These are phyloP conservation scores for Zangia roseola DNA, from an alignment of 768 basidiomycete species.

Conservation along the genomic window DNA sequence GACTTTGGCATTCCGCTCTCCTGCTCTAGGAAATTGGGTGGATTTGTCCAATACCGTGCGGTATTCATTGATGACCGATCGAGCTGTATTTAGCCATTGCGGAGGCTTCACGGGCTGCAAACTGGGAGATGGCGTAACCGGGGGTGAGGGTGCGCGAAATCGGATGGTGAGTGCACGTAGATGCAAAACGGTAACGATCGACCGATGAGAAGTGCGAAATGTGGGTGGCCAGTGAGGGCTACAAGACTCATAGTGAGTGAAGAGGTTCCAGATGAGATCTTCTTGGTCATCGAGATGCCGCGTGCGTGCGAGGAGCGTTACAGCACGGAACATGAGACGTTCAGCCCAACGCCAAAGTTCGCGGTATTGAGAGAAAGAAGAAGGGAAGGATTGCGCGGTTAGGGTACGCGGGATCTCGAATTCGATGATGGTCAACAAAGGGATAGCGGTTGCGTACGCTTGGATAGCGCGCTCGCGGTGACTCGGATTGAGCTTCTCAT, in stretches of 20 bases:
- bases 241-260: conserved; percentile 59
- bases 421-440: conserved; percentile 51
- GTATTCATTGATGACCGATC: conserved; percentile 69
- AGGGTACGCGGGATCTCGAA: conserved; percentile 43
- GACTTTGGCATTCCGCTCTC: conserved; percentile 73
- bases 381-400: conserved; percentile 25
- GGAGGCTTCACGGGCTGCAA: conserved; percentile 34
- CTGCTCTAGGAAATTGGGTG: conserved; percentile 80
- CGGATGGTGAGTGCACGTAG: conserved; percentile 68
- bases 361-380: conserved; percentile 64
- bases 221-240: conserved; percentile 72
- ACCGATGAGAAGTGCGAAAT: conserved; percentile 77
- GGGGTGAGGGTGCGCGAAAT: conserved; percentile 29
- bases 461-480: conserved; percentile 52
- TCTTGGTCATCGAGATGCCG: conserved; percentile 35
- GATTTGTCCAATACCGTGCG: conserved; percentile 62
- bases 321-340: conserved; percentile 76
- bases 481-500: conserved; percentile 56
- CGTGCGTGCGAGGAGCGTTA: conserved; percentile 58
- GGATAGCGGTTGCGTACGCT: conserved; percentile 53
- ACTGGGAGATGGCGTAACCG: conserved; percentile 11
- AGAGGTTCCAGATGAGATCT: conserved; percentile 58
- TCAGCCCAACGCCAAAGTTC: conserved; percentile 90
- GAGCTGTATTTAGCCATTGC: conserved; percentile 63
- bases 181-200: conserved; percentile 66